A percentile compares a stretch with the other conserved stretches of the same genome.
Conservation (phyloP, 148 eudicot genomes). For the Vaccinium myrtillus region DNA sequence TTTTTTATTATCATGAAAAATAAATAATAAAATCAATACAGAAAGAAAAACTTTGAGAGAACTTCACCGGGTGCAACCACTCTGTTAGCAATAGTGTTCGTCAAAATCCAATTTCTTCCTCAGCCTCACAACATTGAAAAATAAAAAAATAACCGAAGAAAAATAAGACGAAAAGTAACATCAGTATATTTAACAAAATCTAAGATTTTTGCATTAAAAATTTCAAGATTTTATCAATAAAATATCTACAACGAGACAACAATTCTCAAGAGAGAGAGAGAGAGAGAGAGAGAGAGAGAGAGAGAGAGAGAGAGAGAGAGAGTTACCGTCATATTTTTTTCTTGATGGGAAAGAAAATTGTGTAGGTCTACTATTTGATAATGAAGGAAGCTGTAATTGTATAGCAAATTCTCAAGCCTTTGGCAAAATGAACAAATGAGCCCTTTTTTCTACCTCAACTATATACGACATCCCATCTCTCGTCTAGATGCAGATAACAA, state of each 20-base stretch:
- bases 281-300: background rate
- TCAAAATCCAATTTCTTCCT: too few species aligned
- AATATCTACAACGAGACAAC: too few species aligned
- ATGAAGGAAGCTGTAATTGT: background rate
- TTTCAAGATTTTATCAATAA: too few species aligned
- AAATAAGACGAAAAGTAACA: background rate
- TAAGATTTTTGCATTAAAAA: too few species aligned
- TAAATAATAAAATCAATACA: too few species aligned
- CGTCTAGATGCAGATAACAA: background rate
- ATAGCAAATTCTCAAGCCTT: background rate
- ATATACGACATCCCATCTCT: background rate
- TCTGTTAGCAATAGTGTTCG: too few species aligned
- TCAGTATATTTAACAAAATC: too few species aligned
- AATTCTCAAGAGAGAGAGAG: background rate
- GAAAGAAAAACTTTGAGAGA: too few species aligned
- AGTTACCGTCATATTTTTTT: background rate
- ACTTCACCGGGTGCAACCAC: too few species aligned
- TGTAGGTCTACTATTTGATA: background rate
- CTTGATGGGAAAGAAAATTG: background rate
- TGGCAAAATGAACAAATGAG: background rate
- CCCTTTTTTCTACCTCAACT: background rate
- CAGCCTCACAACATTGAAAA: too few species aligned
- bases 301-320: background rate
- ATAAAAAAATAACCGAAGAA: too few species aligned
- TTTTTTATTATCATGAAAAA: too few species aligned